Conservation (phyloP, 768 basidiomycete genomes). For the Collybiopsis confluens region DNA sequence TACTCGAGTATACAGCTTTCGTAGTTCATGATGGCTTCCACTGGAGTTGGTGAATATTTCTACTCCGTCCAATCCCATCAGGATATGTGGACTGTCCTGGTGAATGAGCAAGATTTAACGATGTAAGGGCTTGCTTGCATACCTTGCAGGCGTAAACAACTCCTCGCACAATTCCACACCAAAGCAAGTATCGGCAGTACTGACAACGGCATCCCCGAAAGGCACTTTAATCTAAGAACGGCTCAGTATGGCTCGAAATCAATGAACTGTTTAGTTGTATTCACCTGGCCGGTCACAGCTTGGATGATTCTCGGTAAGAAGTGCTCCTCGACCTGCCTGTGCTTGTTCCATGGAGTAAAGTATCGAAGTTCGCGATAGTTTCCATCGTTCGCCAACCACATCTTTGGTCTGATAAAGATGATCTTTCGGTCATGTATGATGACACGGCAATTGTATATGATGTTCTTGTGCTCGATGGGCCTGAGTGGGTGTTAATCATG, state of each 20-base stretch:
- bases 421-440: conserved; percentile 85
- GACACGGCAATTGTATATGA: conserved; percentile 94
- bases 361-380: conserved; percentile 89
- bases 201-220: conserved; percentile 93
- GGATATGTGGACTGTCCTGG: conserved; percentile 78
- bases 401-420: conserved; percentile 93
- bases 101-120: background rate
- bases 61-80: conserved; percentile 97
- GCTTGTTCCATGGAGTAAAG: conserved; percentile 95
- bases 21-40: conserved; percentile 95
- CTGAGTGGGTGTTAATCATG: conserved; percentile 33
- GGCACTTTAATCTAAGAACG: conserved; percentile 72
- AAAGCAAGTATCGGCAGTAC: conserved; percentile 92
- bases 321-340: conserved; percentile 86
- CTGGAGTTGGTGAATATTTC: conserved; percentile 99
- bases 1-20: conserved; percentile 88
- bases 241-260: background rate
- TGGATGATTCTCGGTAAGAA: conserved; percentile 88
- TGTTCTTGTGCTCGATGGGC: conserved; percentile 97
- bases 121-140: conserved; percentile 28
- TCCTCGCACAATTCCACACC: conserved; percentile 98
- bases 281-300: conserved; percentile 66
- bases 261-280: background rate
- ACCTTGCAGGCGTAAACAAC: conserved; percentile 95
- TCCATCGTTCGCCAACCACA: conserved; percentile 99